Evolutionary conservation across 371 early-diverging fungal genomes (phyloP), one percentile per base, ranked within the genome.

Genomic region (Mucor circinelloides): DNA sequence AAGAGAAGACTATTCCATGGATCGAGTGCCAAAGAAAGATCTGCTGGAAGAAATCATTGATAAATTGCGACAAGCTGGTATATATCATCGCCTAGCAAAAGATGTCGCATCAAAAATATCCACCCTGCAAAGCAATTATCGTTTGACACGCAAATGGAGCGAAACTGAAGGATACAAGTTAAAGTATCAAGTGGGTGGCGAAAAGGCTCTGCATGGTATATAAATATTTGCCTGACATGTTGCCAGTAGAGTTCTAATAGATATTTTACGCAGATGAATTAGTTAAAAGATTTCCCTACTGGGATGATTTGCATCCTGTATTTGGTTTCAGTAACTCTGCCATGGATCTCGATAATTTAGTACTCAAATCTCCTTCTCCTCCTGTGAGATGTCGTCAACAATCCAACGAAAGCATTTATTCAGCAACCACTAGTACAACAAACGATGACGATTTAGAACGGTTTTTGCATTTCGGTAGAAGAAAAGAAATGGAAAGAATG

Each of bases 21-120:
- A 74, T 59, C 73, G 78, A n/a, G 73, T 70, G 19, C 76, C 78
- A 2, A 78, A 78, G 57, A 78, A 78, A 64, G 44, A 73, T 28
- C 38, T 78, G 2, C 62, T 78, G 13, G 72, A 78, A 60, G 73
- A 73, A 52, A 78, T 78, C 42, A 59, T 78, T 50, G 75, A 78
- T n/a, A 62, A 64, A 13, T 66, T 78, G 64, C 67, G 71, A 2
- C 67, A 78, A 58, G 74, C 48, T 27, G 79, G 76, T 2, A 78
- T 78, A 23, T 69, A 76, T 40, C 79, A 78, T 55, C 79, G 79
- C 19, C 40, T 75, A 19, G 67, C 76, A 3, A 78, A 78, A 61
- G 79, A 78, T 58, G 66, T 78, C 3, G 79, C 79, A 19, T 69
- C 70, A 50, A 78, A 78, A 38, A 78, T 78, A 27, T 78, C 79